Conservation (phyloP, 2,329 filamentous ascomycete genomes). For the Claviceps cyperi region DNA sequence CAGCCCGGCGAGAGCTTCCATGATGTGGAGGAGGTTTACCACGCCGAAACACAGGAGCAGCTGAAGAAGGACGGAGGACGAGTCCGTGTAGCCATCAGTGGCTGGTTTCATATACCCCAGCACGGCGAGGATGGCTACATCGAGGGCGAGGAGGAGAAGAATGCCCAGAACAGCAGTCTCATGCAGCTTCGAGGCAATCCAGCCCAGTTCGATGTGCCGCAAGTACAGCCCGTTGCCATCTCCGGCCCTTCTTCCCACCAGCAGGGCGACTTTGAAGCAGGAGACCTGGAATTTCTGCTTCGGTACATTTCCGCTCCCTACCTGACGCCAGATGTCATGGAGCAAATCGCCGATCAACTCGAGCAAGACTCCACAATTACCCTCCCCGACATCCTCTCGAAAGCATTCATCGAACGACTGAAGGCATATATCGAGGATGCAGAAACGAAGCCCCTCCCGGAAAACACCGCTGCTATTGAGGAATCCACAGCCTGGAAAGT, state of each 20-base stretch:
- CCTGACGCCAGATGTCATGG: constrained; percentile 79
- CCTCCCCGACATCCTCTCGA: constrained; percentile 31
- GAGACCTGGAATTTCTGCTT: constrained; percentile 77
- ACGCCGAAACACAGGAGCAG: constrained; percentile 43
- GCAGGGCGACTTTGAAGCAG: constrained; percentile 51
- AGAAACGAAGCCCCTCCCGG: constrained; percentile 35
- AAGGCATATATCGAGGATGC: constrained; percentile 53
- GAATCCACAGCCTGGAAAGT: constrained; percentile 52
- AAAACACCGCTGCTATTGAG: constrained; percentile 41
- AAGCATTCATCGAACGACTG: constrained; percentile 61
- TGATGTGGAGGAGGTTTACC: constrained; percentile 95
- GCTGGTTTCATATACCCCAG: constrained; percentile 98
- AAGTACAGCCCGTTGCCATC: constrained; percentile 39
- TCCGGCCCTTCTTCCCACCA: constrained; percentile 30
- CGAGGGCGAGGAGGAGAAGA: constrained; percentile 72
- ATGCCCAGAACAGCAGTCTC: constrained; percentile 78
- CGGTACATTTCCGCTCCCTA: constrained; percentile 85
- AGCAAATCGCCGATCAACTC: constrained; percentile 68
- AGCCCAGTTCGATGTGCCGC: constrained; percentile 75
- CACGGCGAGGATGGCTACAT: constrained; percentile 85
- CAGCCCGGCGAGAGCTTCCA: constrained; percentile 98
- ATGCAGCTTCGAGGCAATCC: constrained; percentile 87
- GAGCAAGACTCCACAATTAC: constrained; percentile 72
- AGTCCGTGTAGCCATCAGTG: constrained; percentile 93
- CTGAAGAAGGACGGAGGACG: constrained; percentile 56